Base-by-base conservation (phyloP, 495 filamentous ascomycete genomes). In the Schizothecium vesticola region DNA sequence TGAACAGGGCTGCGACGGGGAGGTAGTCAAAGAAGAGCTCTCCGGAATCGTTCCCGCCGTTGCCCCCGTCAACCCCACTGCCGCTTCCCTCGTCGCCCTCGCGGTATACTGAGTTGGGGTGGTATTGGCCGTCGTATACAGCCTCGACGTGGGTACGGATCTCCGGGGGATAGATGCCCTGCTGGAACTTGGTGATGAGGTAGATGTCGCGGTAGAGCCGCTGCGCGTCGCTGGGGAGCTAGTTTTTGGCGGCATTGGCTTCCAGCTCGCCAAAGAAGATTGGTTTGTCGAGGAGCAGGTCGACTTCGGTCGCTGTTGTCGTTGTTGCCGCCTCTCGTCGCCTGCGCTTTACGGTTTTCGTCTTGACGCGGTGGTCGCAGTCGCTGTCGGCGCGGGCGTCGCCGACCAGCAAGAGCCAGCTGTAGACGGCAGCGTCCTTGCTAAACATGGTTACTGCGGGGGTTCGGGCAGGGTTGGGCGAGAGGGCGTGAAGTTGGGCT, bases 1-100 rank as follows among this genome's bases (percentile, higher is more conserved):
- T 19, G 51, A 61, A 67, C 23, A 67, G 65, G 31, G 22, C 4
- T 43, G 58, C 29, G 59, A 67, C 28, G 65, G 65, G 65, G 13
- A 67, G 57, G 33, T 67, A 67, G 59, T 67, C 65, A 51, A 67
- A 67, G 29, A 43, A 67, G n/a, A 2, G 58, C 11, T 56, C 65
- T 31, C 61, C n/a, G n/a, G n/a, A n/a, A n/a, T n/a, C n/a, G n/a
- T n/a, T n/a, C n/a, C n/a, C n/a, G n/a, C n/a, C n/a, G n/a, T n/a
- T n/a, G n/a, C n/a, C n/a, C n/a, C n/a, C n/a, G n/a, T n/a, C n/a
- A n/a, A n/a, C 65, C 10, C 33, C 11, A 6, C 24, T 25, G 9
- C 6, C 22, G 16, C 61, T 19, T 65, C 19, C 25, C n/a, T 22
- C 55, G 8, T 33, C 56, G 26, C 9, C 12, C 23, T 56, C 3